These are phyloP conservation scores for Cryphonectria parasitica DNA, from an alignment of 2,329 filamentous ascomycete species.

Conservation along the genomic window DNA sequence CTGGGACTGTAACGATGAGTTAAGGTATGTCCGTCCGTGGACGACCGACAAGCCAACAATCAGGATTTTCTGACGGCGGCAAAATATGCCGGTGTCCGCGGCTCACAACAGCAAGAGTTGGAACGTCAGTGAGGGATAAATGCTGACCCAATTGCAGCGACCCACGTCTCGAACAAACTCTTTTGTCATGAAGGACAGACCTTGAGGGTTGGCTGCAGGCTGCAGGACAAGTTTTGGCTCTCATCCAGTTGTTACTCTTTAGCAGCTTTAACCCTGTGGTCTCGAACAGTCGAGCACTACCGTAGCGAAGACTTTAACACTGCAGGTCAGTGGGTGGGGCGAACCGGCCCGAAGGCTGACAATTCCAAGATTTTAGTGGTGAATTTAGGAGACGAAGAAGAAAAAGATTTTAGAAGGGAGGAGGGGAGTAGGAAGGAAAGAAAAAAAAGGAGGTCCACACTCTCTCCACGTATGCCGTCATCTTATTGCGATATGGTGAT, in stretches of 20 bases:
- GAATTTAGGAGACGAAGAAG: neutral
- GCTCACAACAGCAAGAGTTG: neutral
- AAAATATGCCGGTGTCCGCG: neutral
- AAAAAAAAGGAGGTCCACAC: neutral
- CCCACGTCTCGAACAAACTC: neutral
- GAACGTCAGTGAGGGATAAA: neutral
- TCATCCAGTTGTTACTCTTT: neutral
- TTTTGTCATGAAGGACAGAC: neutral
- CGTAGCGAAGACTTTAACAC: neutral
- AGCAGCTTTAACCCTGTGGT: neutral
- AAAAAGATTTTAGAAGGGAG: too few species aligned
- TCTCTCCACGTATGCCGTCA: neutral
- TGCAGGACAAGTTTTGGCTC: neutral
- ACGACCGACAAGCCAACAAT: neutral
- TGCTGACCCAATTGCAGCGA: neutral
- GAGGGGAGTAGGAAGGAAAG: too few species aligned
- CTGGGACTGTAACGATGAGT: neutral
- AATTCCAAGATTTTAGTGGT: neutral
- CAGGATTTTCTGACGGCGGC: neutral
- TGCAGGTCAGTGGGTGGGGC: neutral
- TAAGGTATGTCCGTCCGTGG: too few species aligned
- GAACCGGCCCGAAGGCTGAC: neutral
- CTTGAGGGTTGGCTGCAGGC: neutral
- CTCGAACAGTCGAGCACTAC: conserved; percentile 1
- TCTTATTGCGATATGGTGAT: neutral